Evolutionary conservation across 768 basidiomycete species (phyloP).

Genomic region (Podaxis sp.): DNA sequence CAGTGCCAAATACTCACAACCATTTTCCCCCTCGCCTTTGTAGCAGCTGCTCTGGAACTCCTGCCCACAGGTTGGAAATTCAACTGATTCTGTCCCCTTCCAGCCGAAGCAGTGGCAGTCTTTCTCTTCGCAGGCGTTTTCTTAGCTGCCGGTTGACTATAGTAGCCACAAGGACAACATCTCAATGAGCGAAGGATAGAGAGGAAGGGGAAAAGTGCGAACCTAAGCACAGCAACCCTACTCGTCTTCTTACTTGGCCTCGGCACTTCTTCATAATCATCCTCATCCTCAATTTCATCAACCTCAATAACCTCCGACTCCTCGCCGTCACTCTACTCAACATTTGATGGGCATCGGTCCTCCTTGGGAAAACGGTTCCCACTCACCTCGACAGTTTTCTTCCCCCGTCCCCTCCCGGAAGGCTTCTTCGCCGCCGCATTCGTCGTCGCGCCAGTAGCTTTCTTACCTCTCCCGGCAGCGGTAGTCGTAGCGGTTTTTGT

Average conservation of each 20-base stretch:
- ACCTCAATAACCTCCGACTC: conserved; percentile 45
- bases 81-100: conserved; percentile 53
- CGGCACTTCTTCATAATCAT: conserved; percentile 46
- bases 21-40: conserved; percentile 63
- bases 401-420: conserved; percentile 49
- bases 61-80: conserved; percentile 62
- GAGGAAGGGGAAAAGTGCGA: conserved; percentile 14
- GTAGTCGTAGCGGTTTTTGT: conserved; percentile 32
- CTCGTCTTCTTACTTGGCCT: conserved; percentile 55
- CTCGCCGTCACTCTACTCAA: conserved; percentile 12
- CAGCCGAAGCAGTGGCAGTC: conserved; percentile 34
- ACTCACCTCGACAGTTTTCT: conserved; percentile 41
- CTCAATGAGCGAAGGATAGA: background rate
- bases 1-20: conserved; percentile 34
- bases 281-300: conserved; percentile 39
- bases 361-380: background rate
- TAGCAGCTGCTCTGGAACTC: conserved; percentile 64
- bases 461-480: conserved; percentile 28
- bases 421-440: conserved; percentile 36
- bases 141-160: conserved; percentile 37
- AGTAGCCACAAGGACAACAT: background rate
- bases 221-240: conserved; percentile 68
- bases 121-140: conserved; percentile 52
- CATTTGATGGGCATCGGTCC: background rate
- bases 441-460: conserved; percentile 30